A percentile compares a stretch with the other conserved stretches of the same genome.
These are phyloP conservation scores for Fraxinus anomala DNA, from an alignment of 257 asterid genomes.

Conservation along the genomic window DNA sequence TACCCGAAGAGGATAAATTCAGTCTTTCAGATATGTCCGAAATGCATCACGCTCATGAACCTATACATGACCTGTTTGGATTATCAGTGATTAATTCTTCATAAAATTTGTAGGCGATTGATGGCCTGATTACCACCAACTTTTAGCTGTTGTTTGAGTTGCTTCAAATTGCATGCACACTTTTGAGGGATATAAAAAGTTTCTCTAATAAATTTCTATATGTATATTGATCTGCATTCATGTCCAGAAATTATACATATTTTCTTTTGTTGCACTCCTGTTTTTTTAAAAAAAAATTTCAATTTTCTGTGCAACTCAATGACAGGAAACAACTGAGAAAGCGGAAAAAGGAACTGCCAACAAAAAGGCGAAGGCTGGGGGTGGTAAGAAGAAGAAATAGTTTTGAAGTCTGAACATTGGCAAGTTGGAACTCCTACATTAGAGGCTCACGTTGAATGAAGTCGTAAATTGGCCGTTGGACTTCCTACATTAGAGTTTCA, in stretches of 20 bases:
- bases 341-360: conserved; percentile 59
- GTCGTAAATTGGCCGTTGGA: conserved; percentile 7
- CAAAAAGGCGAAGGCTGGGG: conserved; percentile 67
- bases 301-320: conserved; percentile 22
- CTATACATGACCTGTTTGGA: not conserved
- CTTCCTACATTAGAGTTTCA: conserved; percentile 7
- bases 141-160: conserved; percentile 2
- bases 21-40: not conserved
- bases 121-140: not conserved
- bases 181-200: not conserved
- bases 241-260: not conserved
- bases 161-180: not conserved
- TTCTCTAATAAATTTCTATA: not conserved
- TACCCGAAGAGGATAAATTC: not conserved
- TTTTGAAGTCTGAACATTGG: conserved; percentile 1
- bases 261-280: not conserved
- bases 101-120: not conserved
- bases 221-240: not conserved
- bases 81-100: not conserved
- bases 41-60: not conserved
- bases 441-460: not conserved
- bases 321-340: conserved; percentile 66
- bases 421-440: not conserved
- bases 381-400: conserved; percentile 70
- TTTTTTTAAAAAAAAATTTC: not conserved